A percentile compares a stretch with the other conserved stretches of the same genome.
phyloP scores from a whole-genome alignment of 2,329 filamentous ascomycete genomes.

The Fonsecaea pugnacius region DNA sequence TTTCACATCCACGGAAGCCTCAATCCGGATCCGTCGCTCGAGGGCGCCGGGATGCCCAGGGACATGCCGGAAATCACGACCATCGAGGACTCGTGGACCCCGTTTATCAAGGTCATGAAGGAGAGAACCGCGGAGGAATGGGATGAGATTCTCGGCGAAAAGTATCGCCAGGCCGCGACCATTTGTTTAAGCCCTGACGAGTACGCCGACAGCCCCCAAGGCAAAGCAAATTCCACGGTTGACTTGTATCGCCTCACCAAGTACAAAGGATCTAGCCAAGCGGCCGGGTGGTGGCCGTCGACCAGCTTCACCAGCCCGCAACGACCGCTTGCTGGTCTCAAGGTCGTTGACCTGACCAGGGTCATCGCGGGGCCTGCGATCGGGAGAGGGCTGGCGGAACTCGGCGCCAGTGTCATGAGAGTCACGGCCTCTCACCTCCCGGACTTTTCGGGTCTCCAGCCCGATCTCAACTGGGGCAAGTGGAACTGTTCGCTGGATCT shows the following conservation, averaged over 20 bases:
- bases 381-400: constrained; percentile 48
- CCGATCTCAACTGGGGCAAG: constrained; percentile 74
- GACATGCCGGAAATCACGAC: constrained; percentile 37
- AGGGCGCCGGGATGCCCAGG: constrained; percentile 43
- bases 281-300: constrained; percentile 21
- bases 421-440: constrained; percentile 49
- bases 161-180: constrained; percentile 47
- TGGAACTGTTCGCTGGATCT: constrained; percentile 64
- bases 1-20: constrained; percentile 49
- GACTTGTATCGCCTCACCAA: constrained; percentile 38
- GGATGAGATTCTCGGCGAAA: constrained; percentile 41
- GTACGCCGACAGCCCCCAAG: constrained; percentile 46
- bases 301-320: constrained; percentile 38
- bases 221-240: constrained; percentile 47
- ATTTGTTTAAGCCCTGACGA: constrained; percentile 46
- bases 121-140: constrained; percentile 43
- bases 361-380: constrained; percentile 52
- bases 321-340: constrained; percentile 52
- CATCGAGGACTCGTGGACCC: constrained; percentile 41
- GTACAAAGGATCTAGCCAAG: not conserved
- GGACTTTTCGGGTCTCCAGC: constrained; percentile 64
- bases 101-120: constrained; percentile 43
- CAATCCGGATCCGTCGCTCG: constrained; percentile 51
- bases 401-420: constrained; percentile 54
- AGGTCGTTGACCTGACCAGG: constrained; percentile 55